These are phyloP conservation scores for Aspergillus carbonarius DNA, from an alignment of 2,329 filamentous ascomycete species.

Conservation along the genomic window DNA sequence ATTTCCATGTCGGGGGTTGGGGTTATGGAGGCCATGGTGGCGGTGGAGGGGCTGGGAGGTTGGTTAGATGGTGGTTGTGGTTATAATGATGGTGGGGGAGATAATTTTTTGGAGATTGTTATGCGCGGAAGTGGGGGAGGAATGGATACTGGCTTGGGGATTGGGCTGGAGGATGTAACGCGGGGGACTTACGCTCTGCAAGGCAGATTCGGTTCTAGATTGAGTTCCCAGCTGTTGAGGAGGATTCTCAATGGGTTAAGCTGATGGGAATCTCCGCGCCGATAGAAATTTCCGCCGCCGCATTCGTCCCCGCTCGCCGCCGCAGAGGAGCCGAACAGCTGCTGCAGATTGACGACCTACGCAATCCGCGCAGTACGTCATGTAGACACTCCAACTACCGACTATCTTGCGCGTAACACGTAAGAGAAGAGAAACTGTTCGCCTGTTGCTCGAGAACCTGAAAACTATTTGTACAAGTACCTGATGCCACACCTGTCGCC, in stretches of 20 bases:
- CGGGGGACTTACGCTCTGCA: background rate
- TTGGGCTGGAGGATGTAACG: background rate
- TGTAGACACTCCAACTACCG: background rate
- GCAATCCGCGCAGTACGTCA: too few species aligned
- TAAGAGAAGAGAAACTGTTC: conserved; percentile 38
- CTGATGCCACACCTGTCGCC: conserved; percentile 21
- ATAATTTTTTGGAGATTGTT: background rate
- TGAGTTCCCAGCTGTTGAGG: too few species aligned
- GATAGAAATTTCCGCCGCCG: conserved; percentile 32
- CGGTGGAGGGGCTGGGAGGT: conserved; percentile 3
- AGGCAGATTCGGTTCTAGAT: background rate
- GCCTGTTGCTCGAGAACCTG: conserved; percentile 25
- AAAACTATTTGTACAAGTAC: conserved; percentile 40
- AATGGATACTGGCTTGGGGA: background rate
- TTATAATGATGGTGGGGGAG: background rate
- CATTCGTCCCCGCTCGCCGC: conserved; percentile 27
- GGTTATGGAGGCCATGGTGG: background rate
- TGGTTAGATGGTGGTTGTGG: background rate
- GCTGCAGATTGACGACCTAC: background rate
- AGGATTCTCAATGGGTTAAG: too few species aligned
- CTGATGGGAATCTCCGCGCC: background rate
- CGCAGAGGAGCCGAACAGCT: background rate
- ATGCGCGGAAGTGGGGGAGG: background rate
- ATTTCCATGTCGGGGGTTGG: conserved; percentile 23
- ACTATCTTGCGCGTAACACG: background rate